Evolutionary conservation across 768 basidiomycete species (phyloP).

Genomic region (Xerocomus brunneocitrinus): DNA sequence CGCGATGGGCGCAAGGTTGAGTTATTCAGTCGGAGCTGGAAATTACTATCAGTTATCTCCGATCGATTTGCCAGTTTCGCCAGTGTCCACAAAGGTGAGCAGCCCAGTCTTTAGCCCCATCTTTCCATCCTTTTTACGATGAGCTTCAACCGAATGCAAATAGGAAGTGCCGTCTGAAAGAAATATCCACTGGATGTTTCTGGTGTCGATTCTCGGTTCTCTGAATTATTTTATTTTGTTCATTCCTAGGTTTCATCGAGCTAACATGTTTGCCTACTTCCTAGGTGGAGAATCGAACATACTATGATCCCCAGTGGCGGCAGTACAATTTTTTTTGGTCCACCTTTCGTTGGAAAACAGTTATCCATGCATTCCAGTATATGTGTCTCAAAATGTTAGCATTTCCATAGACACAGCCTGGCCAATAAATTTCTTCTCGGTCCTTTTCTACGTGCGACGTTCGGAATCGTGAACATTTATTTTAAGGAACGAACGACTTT

Average conservation of each 20-base stretch:
- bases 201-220: conserved; percentile 34
- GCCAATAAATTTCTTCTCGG: background rate
- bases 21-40: conserved; percentile 31
- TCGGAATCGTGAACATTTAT: background rate
- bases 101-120: background rate
- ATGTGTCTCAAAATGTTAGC: conserved; percentile 12
- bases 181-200: conserved; percentile 18
- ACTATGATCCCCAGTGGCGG: background rate
- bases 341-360: conserved; percentile 6
- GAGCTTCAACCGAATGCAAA: conserved; percentile 32
- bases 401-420: conserved; percentile 4
- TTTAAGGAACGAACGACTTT: background rate
- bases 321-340: background rate
- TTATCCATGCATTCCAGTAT: conserved; percentile 12
- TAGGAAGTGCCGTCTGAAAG: conserved; percentile 37
- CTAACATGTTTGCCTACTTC: conserved; percentile 7
- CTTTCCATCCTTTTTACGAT: conserved; percentile 13
- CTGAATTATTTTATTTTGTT: conserved; percentile 17
- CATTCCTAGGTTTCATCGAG: background rate
- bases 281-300: conserved; percentile 1
- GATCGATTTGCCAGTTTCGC: background rate
- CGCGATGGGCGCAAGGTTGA: conserved; percentile 18
- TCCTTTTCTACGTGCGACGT: background rate
- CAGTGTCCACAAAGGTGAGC: conserved; percentile 17
- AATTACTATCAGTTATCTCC: conserved; percentile 10